Evolutionary conservation across 208 protist species (phyloP).

Genomic region (Acanthamoeba castellanii): DNA sequence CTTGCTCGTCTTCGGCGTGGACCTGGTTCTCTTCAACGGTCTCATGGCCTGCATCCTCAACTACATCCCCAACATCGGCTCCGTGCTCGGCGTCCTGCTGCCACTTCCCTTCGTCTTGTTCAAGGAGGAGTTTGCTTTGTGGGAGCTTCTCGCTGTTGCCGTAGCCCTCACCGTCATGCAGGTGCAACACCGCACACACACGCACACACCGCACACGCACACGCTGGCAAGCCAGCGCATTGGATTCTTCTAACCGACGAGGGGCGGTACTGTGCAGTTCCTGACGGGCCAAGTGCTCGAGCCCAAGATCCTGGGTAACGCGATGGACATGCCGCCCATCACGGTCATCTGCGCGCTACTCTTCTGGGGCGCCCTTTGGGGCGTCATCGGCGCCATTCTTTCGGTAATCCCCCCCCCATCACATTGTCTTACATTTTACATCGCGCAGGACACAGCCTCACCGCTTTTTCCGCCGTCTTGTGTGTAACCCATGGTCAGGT

Average conservation of each 20-base stretch:
- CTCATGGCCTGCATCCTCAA: conserved; percentile 37
- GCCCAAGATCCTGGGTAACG: conserved; percentile 45
- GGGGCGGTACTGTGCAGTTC: neutral
- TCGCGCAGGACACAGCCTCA: neutral
- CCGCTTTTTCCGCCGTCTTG: neutral
- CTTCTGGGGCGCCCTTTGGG: conserved; percentile 54
- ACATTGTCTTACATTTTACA: neutral
- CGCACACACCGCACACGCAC: neutral
- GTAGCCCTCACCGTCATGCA: conserved; percentile 10
- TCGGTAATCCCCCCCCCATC: neutral
- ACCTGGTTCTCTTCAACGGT: neutral
- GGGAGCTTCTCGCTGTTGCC: conserved; percentile 49
- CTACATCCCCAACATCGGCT: conserved; percentile 67
- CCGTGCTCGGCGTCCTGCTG: conserved; percentile 49
- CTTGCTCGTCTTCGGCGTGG: conserved; percentile 17
- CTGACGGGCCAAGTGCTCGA: conserved; percentile 35
- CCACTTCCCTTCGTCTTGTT: conserved; percentile 39
- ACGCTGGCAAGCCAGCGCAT: too few species aligned
- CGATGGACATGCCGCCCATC: conserved; percentile 61
- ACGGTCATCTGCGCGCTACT: conserved; percentile 30
- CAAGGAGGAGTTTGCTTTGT: conserved; percentile 39
- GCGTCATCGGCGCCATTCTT: conserved; percentile 61
- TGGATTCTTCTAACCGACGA: too few species aligned
- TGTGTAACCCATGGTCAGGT: neutral
- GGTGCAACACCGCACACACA: neutral